A percentile compares a stretch with the other conserved stretches of the same genome.
Evolutionary conservation across 2,329 filamentous ascomycete species (phyloP).

Genomic region (Biscogniauxia sp.): DNA sequence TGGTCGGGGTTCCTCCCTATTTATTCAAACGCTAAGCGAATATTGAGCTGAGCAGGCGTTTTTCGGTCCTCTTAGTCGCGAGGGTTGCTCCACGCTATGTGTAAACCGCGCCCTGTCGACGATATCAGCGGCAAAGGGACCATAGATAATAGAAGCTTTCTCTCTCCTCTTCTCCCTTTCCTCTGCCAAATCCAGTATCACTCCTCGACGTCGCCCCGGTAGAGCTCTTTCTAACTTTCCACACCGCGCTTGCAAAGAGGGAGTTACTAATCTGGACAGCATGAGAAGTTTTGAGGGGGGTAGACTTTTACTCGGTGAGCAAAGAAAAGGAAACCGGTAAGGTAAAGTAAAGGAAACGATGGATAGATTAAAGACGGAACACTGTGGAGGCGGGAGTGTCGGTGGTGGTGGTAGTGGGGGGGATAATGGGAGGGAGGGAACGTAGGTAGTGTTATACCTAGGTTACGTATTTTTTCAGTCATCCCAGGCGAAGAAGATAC

Average conservation of each 20-base stretch:
- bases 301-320: slow-evolving; percentile 10
- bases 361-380: slow-evolving; percentile 1
- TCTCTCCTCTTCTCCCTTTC: slow-evolving; percentile 7
- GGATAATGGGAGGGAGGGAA: not conserved
- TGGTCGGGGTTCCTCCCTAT: no score
- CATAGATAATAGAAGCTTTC: slow-evolving; percentile 13
- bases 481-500: slow-evolving; percentile 3
- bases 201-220: slow-evolving; percentile 5
- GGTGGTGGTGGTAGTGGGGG: slow-evolving; percentile 1
- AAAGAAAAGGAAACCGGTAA: slow-evolving; percentile 15
- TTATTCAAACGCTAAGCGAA: no score
- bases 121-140: slow-evolving; percentile 21
- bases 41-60: slow-evolving; percentile 10
- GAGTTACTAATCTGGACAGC: slow-evolving; percentile 19
- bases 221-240: slow-evolving; percentile 16
- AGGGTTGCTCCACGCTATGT: slow-evolving; percentile 13
- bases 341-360: not conserved
- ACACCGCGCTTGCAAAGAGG: slow-evolving; percentile 23
- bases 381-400: slow-evolving; percentile 14
- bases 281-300: slow-evolving; percentile 21
- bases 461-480: slow-evolving; percentile 17
- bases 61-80: slow-evolving; percentile 11
- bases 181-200: not conserved
- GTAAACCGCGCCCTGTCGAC: slow-evolving; percentile 12
- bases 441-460: slow-evolving; percentile 17